Conservation (phyloP, 768 basidiomycete species). For the Suillus plorans region DNA sequence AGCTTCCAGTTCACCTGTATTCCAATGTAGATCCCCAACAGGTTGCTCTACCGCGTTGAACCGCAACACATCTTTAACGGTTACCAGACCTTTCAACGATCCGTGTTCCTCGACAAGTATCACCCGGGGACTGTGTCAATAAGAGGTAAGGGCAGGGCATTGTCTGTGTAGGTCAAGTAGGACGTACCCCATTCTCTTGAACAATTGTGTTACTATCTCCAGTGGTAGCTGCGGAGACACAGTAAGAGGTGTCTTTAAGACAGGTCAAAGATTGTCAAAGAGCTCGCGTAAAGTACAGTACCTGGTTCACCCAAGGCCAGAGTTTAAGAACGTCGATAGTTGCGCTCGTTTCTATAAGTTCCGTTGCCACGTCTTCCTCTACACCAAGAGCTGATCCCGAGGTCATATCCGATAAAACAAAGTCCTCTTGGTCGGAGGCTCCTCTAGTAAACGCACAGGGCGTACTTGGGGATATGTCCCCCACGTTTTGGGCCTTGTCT, state of each 20-base stretch:
- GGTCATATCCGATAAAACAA: constrained; percentile 40
- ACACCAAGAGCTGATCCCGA: constrained; percentile 54
- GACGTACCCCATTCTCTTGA: constrained; percentile 95
- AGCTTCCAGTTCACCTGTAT: constrained; percentile 64
- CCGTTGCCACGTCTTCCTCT: constrained; percentile 68
- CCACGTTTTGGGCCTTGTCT: constrained; percentile 74
- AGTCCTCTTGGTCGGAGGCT: constrained; percentile 52
- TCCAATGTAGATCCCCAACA: constrained; percentile 54
- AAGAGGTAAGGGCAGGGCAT: background rate
- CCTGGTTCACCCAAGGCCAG: constrained; percentile 95
- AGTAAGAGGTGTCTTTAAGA: constrained; percentile 81
- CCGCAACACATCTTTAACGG: constrained; percentile 93
- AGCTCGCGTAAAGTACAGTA: constrained; percentile 29
- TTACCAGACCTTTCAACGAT: constrained; percentile 78
- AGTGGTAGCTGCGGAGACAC: constrained; percentile 90
- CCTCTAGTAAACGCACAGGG: constrained; percentile 64
- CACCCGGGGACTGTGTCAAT: constrained; percentile 75
- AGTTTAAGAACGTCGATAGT: constrained; percentile 61
- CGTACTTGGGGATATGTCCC: constrained; percentile 61
- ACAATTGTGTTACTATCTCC: constrained; percentile 97
- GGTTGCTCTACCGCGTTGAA: constrained; percentile 70
- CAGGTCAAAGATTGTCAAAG: background rate
- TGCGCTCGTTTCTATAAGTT: constrained; percentile 61
- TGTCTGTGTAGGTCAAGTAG: background rate
- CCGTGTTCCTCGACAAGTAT: constrained; percentile 92